phyloP scores from a whole-genome alignment of 768 basidiomycete species.

The Candolleomyces efflorescens region DNA sequence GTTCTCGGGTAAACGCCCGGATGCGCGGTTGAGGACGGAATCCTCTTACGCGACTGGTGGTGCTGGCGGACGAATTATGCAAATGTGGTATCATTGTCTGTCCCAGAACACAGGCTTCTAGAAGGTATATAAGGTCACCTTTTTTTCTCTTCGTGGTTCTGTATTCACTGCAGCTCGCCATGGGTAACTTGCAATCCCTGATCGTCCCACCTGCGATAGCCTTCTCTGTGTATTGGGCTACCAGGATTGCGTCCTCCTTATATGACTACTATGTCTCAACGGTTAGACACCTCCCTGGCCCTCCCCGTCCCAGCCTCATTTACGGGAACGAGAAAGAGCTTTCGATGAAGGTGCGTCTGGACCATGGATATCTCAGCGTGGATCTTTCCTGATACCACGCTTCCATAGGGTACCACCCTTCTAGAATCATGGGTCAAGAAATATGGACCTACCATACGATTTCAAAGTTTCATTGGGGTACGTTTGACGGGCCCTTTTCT shows the following conservation, averaged over 20 bases:
- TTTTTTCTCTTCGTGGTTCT: too few relatives aligned
- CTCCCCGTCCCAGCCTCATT: slow-evolving; percentile 39
- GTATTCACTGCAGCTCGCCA: too few relatives aligned
- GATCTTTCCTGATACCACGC: not conserved
- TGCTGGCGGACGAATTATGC: too few relatives aligned
- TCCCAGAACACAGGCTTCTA: too few relatives aligned
- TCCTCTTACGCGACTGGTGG: too few relatives aligned
- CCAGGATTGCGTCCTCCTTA: slow-evolving; percentile 25
- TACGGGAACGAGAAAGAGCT: slow-evolving; percentile 48
- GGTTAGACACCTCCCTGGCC: slow-evolving; percentile 47
- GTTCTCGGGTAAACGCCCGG: too few relatives aligned
- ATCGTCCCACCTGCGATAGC: slow-evolving; percentile 17
- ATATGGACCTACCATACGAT: slow-evolving; percentile 29
- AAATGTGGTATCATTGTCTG: too few relatives aligned
- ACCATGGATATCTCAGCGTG: not conserved
- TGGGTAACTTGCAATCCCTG: not conserved
- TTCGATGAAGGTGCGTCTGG: slow-evolving; percentile 31
- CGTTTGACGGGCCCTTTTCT: too few relatives aligned
- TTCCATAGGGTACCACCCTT: slow-evolving; percentile 24
- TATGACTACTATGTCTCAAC: slow-evolving; percentile 35
- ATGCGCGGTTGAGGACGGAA: too few relatives aligned
- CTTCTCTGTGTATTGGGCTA: slow-evolving; percentile 23
- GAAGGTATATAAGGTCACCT: too few relatives aligned
- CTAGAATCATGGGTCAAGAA: slow-evolving; percentile 40
- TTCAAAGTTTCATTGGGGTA: too few relatives aligned